Conservation (phyloP, 805 yeast species). For the Ogataea paradorogensis region DNA sequence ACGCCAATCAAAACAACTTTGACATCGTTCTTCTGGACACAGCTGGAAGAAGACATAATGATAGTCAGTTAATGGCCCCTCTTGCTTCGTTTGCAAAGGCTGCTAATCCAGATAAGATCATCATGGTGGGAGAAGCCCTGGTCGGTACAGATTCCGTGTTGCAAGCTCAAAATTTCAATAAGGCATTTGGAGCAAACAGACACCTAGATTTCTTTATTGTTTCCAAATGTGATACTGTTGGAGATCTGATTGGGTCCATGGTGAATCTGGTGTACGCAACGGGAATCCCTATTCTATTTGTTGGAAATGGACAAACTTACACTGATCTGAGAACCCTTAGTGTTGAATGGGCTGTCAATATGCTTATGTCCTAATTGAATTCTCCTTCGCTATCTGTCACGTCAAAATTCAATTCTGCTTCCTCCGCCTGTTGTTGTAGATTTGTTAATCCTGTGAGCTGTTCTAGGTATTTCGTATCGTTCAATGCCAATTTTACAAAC, state of each 20-base stretch:
- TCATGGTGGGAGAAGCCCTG: constrained; percentile 97
- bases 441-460: constrained; percentile 73
- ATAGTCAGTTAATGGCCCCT: constrained; percentile 92
- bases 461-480: constrained; percentile 66
- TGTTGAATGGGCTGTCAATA: constrained; percentile 88
- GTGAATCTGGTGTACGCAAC: constrained; percentile 97
- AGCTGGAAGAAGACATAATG: constrained; percentile 96
- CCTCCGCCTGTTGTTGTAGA: constrained; percentile 70
- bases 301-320: constrained; percentile 96
- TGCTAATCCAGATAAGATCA: constrained; percentile 92
- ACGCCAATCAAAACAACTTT: constrained; percentile 64
- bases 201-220: constrained; percentile 86
- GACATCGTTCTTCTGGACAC: constrained; percentile 94
- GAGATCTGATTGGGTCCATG: constrained; percentile 93
- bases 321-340: constrained; percentile 88
- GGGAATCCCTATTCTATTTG: constrained; percentile 89
- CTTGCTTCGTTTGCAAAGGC: constrained; percentile 91
- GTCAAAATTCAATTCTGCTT: constrained; percentile 39
- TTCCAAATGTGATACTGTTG: constrained; percentile 96
- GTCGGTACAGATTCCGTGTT: constrained; percentile 97
- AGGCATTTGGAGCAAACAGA: constrained; percentile 84
- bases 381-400: constrained; percentile 41
- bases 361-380: constrained; percentile 58
- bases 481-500: constrained; percentile 69
- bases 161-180: constrained; percentile 90